Evolutionary conservation across 805 yeast species (phyloP).

Genomic region (Peterozyma toletana): DNA sequence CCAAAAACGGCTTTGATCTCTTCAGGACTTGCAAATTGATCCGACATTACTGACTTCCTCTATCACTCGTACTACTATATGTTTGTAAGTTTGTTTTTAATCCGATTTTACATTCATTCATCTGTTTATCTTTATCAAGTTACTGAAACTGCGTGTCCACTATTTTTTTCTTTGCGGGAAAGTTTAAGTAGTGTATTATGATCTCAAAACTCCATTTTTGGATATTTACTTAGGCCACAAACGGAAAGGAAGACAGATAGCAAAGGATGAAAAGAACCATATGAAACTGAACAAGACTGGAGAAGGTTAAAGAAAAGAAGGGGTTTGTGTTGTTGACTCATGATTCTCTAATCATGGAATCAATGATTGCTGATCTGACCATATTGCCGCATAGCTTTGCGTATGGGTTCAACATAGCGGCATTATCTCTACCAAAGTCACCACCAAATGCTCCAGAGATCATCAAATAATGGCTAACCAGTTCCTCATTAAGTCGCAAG

Average conservation of each 20-base stretch:
- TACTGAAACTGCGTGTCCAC: too few species aligned
- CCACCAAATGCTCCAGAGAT: conserved; percentile 4
- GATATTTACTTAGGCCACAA: too few species aligned
- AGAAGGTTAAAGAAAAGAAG: too few species aligned
- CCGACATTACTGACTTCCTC: conserved; percentile 24
- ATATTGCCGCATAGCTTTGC: conserved; percentile 6
- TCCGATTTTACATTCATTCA: too few species aligned
- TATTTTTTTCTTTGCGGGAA: too few species aligned
- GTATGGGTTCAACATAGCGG: conserved; percentile 1
- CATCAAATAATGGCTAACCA: conserved; percentile 1
- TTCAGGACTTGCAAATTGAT: conserved; percentile 56
- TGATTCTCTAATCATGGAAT: background rate
- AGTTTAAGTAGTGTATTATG: too few species aligned
- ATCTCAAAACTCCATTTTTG: too few species aligned
- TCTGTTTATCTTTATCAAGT: too few species aligned
- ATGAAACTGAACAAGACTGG: too few species aligned
- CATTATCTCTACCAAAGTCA: background rate
- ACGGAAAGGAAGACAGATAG: background rate
- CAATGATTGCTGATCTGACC: conserved; percentile 2
- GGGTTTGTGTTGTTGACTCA: too few species aligned
- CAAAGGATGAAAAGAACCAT: background rate
- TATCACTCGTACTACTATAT: too few species aligned
- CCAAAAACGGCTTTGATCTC: conserved; percentile 61
- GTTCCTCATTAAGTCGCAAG: background rate
- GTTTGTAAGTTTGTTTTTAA: too few species aligned